phyloP scores from a whole-genome alignment of 371 early-diverging fungal genomes.

The Apophysomyces trapeziformis region DNA sequence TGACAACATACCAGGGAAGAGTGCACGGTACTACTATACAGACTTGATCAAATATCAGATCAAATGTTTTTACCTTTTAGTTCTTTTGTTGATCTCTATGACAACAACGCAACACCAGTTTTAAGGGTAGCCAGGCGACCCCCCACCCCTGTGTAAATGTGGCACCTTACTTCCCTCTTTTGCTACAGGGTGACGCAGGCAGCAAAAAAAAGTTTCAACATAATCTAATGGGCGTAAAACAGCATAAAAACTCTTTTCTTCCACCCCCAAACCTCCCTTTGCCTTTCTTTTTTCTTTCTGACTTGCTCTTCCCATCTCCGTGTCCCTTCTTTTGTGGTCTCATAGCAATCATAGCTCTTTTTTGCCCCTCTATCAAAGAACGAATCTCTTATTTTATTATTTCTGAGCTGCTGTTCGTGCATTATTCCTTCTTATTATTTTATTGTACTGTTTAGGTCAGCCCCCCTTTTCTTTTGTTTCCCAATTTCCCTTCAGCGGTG shows the following conservation, averaged over 20 bases:
- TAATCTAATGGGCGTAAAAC: background rate
- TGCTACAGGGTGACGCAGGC: background rate
- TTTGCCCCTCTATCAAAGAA: too few species aligned
- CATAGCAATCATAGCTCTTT: background rate
- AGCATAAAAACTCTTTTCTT: conserved; percentile 1
- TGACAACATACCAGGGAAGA: conserved; percentile 2
- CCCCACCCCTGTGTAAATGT: background rate
- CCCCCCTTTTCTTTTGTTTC: conserved; percentile 2
- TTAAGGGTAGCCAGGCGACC: background rate
- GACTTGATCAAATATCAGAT: background rate
- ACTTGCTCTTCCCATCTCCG: background rate
- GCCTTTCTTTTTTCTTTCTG: conserved; percentile 6
- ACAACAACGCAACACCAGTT: background rate
- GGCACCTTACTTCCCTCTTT: background rate
- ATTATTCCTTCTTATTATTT: background rate
- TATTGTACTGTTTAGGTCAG: background rate
- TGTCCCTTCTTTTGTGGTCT: background rate
- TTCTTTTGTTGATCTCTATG: background rate
- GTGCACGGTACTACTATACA: background rate
- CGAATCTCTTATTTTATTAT: too few species aligned
- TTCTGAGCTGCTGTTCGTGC: too few species aligned
- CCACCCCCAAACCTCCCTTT: background rate
- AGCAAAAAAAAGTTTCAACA: background rate
- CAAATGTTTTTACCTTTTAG: background rate
- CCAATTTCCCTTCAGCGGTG: background rate